These are phyloP conservation scores for Rhizopogon roseolus DNA, from an alignment of 768 basidiomycete genomes.

Conservation along the genomic window DNA sequence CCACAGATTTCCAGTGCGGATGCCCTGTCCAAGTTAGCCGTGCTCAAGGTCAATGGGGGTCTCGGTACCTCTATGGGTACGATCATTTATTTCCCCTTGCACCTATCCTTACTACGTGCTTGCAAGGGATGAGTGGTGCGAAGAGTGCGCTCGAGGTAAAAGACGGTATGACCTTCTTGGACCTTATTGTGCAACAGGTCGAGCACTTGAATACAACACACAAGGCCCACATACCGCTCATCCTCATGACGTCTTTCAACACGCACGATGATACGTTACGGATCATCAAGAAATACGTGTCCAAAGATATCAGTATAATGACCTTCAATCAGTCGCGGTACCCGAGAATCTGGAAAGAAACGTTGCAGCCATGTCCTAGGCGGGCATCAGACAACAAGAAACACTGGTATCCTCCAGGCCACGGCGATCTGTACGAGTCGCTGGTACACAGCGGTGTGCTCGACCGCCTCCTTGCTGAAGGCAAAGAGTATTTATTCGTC, in stretches of 20 bases:
- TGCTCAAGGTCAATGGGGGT: constrained; percentile 94
- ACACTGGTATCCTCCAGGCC: constrained; percentile 95
- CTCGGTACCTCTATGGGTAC: constrained; percentile 86
- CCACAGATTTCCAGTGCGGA: constrained; percentile 51
- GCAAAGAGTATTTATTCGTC: constrained; percentile 96
- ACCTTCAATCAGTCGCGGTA: constrained; percentile 94
- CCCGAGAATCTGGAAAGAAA: constrained; percentile 89
- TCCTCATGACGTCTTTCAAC: constrained; percentile 99
- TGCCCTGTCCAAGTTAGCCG: constrained; percentile 87
- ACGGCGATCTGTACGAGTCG: constrained; percentile 95
- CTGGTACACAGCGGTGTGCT: constrained; percentile 86
- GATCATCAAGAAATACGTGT: constrained; percentile 95
- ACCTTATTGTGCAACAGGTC: constrained; percentile 90
- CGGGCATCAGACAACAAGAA: constrained; percentile 79
- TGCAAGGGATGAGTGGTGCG: constrained; percentile 74
- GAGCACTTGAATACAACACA: constrained; percentile 88
- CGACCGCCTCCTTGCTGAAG: constrained; percentile 82
- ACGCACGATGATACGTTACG: constrained; percentile 94
- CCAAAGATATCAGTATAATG: constrained; percentile 90
- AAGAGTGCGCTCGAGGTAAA: constrained; percentile 95
- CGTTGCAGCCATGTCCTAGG: constrained; percentile 78
- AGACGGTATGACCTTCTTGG: constrained; percentile 97
- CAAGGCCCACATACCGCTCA: constrained; percentile 89
- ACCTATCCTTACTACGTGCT: background rate
- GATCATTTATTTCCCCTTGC: constrained; percentile 13